Base-by-base conservation (phyloP, 805 yeast genomes). In the Suhomyces xylopsoci region DNA sequence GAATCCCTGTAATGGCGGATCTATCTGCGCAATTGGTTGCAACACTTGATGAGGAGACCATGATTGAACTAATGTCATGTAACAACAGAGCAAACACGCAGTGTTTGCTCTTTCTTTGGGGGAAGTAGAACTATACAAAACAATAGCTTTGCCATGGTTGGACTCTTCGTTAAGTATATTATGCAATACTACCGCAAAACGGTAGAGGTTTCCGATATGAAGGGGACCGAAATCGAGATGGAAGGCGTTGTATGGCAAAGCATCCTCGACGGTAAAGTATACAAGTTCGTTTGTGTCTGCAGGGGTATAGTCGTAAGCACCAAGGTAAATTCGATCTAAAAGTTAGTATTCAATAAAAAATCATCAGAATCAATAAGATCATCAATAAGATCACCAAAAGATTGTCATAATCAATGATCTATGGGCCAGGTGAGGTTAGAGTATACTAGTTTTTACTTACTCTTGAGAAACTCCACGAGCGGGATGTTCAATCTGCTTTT, bases 21-120 rank as follows among this genome's bases (percentile, higher is more conserved):
- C 91, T 5, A 85, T 82, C 68, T 94, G 98, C 1, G 94, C 83
- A 50, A 94, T 81, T 0, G 99, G 99, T 55, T 96, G 97, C 57
- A 94, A 72, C 0, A 92, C 99, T 69, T 94, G 94, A 69, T 94
- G 99, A 0, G 99, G 99, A 1, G 97, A 90, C 99, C 99, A 94
- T 12, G 90, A 86, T 67, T 94, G 99, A 15, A 94, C 93, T 51
- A 94, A 72, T 1, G 94, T 81, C 97, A 94, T 91, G 70, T 94
- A 94, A 63, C 97, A 90, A 58, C 97, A 90, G 49, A 94, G 76
- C 56, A 94, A 76, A 69, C 98, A 91, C 3, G 98, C 97, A 15
- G 98, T 96, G 64, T 94, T 94, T 6, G 97, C 85, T 62, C 99
- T 74, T 58, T 86, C 86, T 56, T 87, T 84, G 1, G 96, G 82